Evolutionary conservation across 352 stramenopile genomes (phyloP).

Genomic region (Detonula confervacea): DNA sequence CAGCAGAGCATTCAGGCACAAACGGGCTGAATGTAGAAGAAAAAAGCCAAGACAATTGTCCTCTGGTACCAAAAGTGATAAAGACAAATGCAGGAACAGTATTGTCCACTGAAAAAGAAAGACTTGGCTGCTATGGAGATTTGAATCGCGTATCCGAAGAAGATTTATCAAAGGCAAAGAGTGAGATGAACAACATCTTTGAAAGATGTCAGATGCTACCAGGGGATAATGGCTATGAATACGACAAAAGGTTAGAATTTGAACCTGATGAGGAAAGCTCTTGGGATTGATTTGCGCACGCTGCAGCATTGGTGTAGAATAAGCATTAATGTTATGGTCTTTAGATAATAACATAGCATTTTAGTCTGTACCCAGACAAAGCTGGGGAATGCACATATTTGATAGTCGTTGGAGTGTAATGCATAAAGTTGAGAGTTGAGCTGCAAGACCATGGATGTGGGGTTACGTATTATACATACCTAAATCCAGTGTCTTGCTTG

Average conservation of each 20-base stretch:
- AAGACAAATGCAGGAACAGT: neutral
- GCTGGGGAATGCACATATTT: no score
- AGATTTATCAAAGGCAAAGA: constrained; percentile 32
- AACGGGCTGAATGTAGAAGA: no score
- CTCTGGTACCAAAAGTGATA: neutral
- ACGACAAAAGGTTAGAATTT: constrained; percentile 50
- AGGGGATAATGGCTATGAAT: constrained; percentile 38
- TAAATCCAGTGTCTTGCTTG: no score
- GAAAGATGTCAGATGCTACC: constrained; percentile 27
- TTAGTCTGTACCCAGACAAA: no score
- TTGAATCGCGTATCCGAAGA: constrained; percentile 42
- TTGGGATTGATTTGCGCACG: constrained; percentile 55
- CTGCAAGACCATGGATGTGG: no score
- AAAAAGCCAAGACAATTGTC: neutral
- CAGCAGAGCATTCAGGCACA: no score
- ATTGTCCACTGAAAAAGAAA: constrained; percentile 9
- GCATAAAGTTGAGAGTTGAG: no score
- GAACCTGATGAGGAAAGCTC: constrained; percentile 41
- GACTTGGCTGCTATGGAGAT: constrained; percentile 15
- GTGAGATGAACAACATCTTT: constrained; percentile 41
- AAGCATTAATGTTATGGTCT: no score
- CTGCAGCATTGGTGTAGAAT: no score
- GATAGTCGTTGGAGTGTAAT: no score
- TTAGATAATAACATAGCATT: no score
- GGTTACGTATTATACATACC: no score